These are phyloP conservation scores for Tuber borchii DNA, from an alignment of 495 filamentous ascomycete genomes.

Conservation along the genomic window DNA sequence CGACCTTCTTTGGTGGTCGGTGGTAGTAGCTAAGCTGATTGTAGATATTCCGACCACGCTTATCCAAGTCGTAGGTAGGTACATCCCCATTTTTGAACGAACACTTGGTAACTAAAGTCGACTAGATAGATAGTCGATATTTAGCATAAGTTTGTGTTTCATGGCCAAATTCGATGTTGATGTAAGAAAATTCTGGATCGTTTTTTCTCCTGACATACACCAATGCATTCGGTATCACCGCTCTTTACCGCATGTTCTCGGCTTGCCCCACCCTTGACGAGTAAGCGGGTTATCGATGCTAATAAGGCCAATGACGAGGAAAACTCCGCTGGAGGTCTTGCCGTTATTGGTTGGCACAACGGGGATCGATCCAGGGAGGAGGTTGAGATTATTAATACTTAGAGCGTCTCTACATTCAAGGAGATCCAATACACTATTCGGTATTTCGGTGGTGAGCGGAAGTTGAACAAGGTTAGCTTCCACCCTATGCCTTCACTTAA, in stretches of 20 bases:
- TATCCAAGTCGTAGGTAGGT: conserved; percentile 50
- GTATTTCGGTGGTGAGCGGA: conserved; percentile 60
- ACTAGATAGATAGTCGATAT: conserved; percentile 44
- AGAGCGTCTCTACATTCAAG: conserved; percentile 62
- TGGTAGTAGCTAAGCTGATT: conserved; percentile 60
- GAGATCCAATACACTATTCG: conserved; percentile 67
- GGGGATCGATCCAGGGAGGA: conserved; percentile 23
- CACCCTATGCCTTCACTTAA: conserved; percentile 70
- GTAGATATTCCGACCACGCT: conserved; percentile 63
- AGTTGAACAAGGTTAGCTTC: conserved; percentile 62
- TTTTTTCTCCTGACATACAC: conserved; percentile 49
- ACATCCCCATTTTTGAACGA: background rate
- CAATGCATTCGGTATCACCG: conserved; percentile 60
- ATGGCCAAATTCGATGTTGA: conserved; percentile 58
- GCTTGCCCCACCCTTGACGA: conserved; percentile 50
- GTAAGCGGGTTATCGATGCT: conserved; percentile 30
- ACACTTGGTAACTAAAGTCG: background rate
- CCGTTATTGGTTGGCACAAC: conserved; percentile 29
- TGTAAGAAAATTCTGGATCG: conserved; percentile 57
- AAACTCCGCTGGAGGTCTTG: conserved; percentile 21
- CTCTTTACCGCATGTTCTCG: conserved; percentile 71
- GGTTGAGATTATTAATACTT: conserved; percentile 46
- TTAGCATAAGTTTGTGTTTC: conserved; percentile 63
- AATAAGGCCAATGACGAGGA: conserved; percentile 34
- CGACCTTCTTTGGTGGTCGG: conserved; percentile 65